Evolutionary conservation across 2,329 filamentous ascomycete genomes (phyloP).

Genomic region (Penicillium griseofulvum): DNA sequence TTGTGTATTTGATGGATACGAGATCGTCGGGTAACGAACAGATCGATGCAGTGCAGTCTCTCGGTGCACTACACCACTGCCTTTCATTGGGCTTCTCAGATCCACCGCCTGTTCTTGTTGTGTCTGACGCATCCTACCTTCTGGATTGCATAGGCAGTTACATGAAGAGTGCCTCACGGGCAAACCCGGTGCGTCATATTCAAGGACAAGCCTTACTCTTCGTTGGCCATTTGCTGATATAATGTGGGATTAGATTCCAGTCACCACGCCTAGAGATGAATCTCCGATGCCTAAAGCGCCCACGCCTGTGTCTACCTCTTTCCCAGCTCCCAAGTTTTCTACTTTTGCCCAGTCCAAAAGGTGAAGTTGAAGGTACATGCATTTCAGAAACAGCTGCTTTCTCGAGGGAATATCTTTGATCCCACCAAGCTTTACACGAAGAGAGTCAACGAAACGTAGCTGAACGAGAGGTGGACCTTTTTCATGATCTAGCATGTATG

Average conservation of each 20-base stretch:
- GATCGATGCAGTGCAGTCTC: not conserved
- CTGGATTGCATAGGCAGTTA: not conserved
- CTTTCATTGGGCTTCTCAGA: not conserved
- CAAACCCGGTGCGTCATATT: not conserved
- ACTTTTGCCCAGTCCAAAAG: not conserved
- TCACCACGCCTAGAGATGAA: not conserved
- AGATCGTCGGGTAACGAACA: not conserved
- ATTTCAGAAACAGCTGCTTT: too few species aligned
- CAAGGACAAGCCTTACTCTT: not conserved
- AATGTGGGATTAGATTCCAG: not conserved
- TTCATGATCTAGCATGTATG: not conserved
- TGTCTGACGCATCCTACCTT: conserved; percentile 2
- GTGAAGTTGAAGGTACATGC: not conserved
- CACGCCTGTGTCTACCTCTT: not conserved
- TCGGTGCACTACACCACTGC: not conserved
- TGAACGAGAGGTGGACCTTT: not conserved
- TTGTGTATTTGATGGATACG: conserved; percentile 1
- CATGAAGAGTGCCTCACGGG: not conserved
- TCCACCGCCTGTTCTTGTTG: not conserved
- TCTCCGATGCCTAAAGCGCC: not conserved
- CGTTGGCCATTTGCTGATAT: not conserved
- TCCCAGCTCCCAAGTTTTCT: not conserved
- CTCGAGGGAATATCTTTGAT: too few species aligned
- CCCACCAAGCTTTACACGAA: not conserved
- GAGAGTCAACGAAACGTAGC: not conserved